Evolutionary conservation across 176 grass and related monocot genomes (phyloP), one percentile per base, ranked within the genome.

Genomic region (Guadua angustifolia): DNA sequence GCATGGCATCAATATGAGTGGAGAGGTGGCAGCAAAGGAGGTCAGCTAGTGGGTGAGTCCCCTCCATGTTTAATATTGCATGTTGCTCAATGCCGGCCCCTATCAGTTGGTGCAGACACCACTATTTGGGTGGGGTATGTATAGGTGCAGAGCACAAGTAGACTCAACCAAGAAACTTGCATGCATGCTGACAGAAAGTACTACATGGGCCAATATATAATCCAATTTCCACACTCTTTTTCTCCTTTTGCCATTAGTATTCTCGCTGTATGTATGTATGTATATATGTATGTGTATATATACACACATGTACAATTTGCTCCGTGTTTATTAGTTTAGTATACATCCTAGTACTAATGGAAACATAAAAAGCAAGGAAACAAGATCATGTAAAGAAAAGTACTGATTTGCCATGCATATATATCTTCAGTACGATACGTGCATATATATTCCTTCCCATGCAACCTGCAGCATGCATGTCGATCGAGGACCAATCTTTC

Each of bases 121-220:
- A 84, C 29, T 55, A 66, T 50, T 29, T 84, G 59, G 59, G 82
- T 29, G 35, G 35, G 35, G 35, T 36, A 55, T 81, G 59, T 66
- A 75, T 66, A 1, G 29, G 35, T 36, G 35, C 71, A 86, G 42
- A 85, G 84, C 84, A 85, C 74, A 60, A 49, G 83, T 70, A n/a
- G n/a, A 69, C 53, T 85, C 83, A 18, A 49, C 8, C 65, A 46
- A 14, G 39, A 47, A 78, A 62, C 59, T 19, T 21, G 17, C 14
- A 26, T 58, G 33, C 73, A 58, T 45, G 83, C 50, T 85, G 73
- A 49, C n/a, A 32, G 35, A 74, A 75, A 84, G 82, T 40, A 75
- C 26, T 1, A 36, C 7, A 43, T 14, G n/a, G 5, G 33, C 57
- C 56, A 64, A 42, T 52, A n/a, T n/a, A n/a, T n/a, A 16, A 64